Base-by-base conservation (phyloP, 2,329 filamentous ascomycete species). In the Colletotrichum lini region DNA sequence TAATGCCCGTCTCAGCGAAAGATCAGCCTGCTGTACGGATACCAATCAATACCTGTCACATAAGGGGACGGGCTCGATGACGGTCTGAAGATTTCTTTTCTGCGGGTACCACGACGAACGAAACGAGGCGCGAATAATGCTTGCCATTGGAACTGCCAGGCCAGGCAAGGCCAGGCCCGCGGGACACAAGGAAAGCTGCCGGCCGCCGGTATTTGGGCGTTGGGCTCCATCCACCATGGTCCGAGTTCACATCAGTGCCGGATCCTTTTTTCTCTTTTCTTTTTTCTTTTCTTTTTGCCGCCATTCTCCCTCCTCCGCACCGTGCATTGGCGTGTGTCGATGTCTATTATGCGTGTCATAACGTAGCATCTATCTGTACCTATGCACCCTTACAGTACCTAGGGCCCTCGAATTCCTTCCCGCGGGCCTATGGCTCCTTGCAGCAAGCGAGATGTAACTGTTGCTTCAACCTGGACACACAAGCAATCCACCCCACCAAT, bases 181-280 rank as follows among this genome's bases (percentile, higher is more conserved):
- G 58, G 47, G 45, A 42, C 50, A 53, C 52, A 23, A 67, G n/a
- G 30, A 35, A 57, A 67, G 64, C 21, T 67, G 68, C 64, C 68
- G 64, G 64, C 45, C 54, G 56, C 45, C 68, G 64, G 57, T 71
- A 71, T 53, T 58, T 67, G 52, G 30, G 30, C 30, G 30, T 35
- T 5, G 30, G 8, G 52, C 21, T 42, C 12, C 2, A 49, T 62
- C 64, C 64, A 67, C 64, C 57, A 58, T 35, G 30, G 49, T 71
- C 67, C 57, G 52, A 50, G 40, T 61, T 60, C 23, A 45, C 35
- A 52, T 47, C 64, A 67, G 52, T 67, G 42, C 57, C 68, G 64
- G 64, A 52, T 61, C 50, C 35, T 61, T 56, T 54, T 26, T 45
- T 54, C 47, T 42, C 18, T 16, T 49, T 44, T 26, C 16, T 16